Evolutionary conservation across 1,284 basidiomycete species (phyloP).

Genomic region (Apiotrichum akiyoshidainum): DNA sequence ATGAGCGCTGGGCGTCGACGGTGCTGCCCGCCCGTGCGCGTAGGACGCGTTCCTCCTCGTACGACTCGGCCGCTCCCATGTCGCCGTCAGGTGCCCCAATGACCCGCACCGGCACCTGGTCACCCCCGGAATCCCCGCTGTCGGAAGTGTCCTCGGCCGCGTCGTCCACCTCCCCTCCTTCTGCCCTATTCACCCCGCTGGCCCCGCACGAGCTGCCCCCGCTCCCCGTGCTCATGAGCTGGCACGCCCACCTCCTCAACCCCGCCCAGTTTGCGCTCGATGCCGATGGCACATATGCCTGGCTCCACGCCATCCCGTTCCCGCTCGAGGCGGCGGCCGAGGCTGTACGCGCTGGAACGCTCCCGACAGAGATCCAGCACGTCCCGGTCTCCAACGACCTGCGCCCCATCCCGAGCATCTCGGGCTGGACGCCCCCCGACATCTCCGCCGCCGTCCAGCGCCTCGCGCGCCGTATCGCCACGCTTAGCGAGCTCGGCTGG

Average conservation of each 20-base stretch:
- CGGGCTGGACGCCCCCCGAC: slow-evolving; percentile 29
- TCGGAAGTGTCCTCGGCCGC: not conserved
- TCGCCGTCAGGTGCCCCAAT: not conserved
- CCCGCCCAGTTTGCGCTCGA: slow-evolving; percentile 29
- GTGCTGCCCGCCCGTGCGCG: slow-evolving; percentile 12
- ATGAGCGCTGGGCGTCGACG: slow-evolving; percentile 21
- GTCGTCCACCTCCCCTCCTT: not conserved
- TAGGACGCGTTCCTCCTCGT: not conserved
- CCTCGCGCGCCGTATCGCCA: slow-evolving; percentile 31
- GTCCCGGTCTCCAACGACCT: not conserved
- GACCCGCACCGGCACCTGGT: slow-evolving; percentile 1
- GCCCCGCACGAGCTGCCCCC: slow-evolving; percentile 22
- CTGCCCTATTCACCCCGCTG: not conserved
- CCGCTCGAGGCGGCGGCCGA: slow-evolving; percentile 17
- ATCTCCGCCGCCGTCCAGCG: slow-evolving; percentile 33
- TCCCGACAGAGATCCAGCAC: slow-evolving; percentile 13
- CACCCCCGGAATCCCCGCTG: slow-evolving; percentile 1
- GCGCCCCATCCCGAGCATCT: slow-evolving; percentile 8
- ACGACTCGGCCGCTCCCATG: not conserved
- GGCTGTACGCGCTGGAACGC: slow-evolving; percentile 5
- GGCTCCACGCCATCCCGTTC: slow-evolving; percentile 21
- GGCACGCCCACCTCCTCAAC: slow-evolving; percentile 42
- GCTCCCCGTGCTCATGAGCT: slow-evolving; percentile 35
- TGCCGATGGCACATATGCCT: slow-evolving; percentile 17
- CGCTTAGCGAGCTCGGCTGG: slow-evolving; percentile 35